Evolutionary conservation across 2,329 filamentous ascomycete species (phyloP).

Genomic region (Aspergillus sp.): DNA sequence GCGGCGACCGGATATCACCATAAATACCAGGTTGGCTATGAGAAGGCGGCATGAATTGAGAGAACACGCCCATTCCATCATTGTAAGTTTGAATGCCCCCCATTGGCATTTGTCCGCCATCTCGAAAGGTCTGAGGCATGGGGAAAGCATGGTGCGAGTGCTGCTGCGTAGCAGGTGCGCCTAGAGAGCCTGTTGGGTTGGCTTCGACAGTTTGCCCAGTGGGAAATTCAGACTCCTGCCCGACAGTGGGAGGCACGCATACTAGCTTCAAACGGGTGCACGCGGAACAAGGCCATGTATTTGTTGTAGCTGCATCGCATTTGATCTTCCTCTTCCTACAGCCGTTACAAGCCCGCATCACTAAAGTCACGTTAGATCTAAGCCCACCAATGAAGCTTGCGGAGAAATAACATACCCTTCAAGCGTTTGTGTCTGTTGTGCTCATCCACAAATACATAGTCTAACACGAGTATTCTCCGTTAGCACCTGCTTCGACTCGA

Average conservation of each 20-base stretch:
- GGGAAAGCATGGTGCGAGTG: conserved; percentile 48
- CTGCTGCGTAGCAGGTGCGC: conserved; percentile 37
- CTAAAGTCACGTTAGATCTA: conserved; percentile 41
- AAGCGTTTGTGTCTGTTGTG: conserved; percentile 96
- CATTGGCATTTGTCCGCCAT: conserved; percentile 47
- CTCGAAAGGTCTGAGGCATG: conserved; percentile 41
- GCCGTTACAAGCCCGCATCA: conserved; percentile 95
- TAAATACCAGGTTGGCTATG: conserved; percentile 24
- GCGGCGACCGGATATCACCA: conserved; percentile 23
- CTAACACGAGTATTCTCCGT: conserved; percentile 39
- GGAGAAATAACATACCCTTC: conserved; percentile 59
- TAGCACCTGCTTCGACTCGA: background rate
- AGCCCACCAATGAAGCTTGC: conserved; percentile 1
- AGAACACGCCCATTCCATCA: conserved; percentile 34
- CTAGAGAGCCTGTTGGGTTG: conserved; percentile 13
- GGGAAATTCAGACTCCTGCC: conserved; percentile 55
- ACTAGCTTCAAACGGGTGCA: conserved; percentile 88
- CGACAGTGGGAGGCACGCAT: conserved; percentile 81
- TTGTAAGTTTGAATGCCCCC: conserved; percentile 38
- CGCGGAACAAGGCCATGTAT: conserved; percentile 94
- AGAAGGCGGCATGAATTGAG: conserved; percentile 28
- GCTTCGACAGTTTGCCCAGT: conserved; percentile 23
- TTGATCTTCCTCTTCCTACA: conserved; percentile 95
- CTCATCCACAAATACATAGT: conserved; percentile 98
- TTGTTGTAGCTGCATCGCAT: conserved; percentile 93